Conservation (phyloP, 2,329 filamentous ascomycete genomes). For the Dothistroma pini region DNA sequence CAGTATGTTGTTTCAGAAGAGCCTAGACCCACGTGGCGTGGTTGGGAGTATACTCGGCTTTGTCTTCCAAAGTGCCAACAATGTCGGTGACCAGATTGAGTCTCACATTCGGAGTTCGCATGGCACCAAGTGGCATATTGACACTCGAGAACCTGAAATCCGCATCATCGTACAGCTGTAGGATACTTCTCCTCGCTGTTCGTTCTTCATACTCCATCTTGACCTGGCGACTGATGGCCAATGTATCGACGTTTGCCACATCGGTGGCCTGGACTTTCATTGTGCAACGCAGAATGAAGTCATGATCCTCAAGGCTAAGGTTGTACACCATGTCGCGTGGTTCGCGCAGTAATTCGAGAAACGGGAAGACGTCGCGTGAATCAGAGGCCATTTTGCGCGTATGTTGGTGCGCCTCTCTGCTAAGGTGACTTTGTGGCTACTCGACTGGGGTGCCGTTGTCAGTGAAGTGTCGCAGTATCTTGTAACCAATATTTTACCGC, state of each 20-base stretch:
- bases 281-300: background rate
- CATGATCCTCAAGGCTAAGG: background rate
- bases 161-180: too few relatives aligned
- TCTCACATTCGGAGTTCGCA: too few relatives aligned
- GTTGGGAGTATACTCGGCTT: too few relatives aligned
- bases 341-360: slow-evolving; percentile 17
- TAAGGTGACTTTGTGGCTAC: background rate
- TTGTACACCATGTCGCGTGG: slow-evolving; percentile 17
- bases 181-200: background rate
- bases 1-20: background rate
- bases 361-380: slow-evolving; percentile 23
- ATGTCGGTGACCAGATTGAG: too few relatives aligned
- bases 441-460: background rate
- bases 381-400: background rate
- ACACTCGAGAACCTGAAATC: too few relatives aligned
- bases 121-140: too few relatives aligned
- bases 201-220: background rate
- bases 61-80: too few relatives aligned
- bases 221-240: background rate
- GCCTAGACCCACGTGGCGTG: too few relatives aligned
- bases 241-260: background rate
- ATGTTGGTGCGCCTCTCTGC: background rate
- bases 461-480: too few relatives aligned
- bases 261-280: background rate
- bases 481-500: too few relatives aligned